Percentiles rank a stretch among this genome's conserved stretches.
Conservation (phyloP, 768 basidiomycete species). For the Obba rivulosa region DNA sequence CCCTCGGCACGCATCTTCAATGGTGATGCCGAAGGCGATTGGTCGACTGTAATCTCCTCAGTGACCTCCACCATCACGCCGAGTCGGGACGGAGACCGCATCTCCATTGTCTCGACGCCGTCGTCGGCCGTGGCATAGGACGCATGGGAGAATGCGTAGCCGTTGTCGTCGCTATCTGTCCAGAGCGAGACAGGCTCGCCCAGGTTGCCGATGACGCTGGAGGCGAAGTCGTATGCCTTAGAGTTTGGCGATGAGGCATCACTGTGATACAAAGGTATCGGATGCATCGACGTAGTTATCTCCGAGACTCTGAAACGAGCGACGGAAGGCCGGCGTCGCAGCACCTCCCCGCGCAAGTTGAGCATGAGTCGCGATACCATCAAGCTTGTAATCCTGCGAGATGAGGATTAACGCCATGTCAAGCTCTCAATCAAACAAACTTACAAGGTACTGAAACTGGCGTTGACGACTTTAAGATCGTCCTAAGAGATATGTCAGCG, state of each 20-base stretch:
- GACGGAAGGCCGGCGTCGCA: conserved; percentile 9
- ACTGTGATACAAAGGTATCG: not conserved
- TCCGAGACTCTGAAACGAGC: not conserved
- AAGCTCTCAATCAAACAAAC: not conserved
- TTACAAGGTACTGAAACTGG: conserved; percentile 23
- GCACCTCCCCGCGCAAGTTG: conserved; percentile 13
- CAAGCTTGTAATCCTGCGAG: conserved; percentile 13
- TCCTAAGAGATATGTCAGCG: conserved; percentile 7
- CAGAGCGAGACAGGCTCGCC: conserved; percentile 14
- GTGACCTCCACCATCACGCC: conserved; percentile 2
- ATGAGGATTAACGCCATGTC: not conserved
- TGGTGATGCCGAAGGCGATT: not conserved
- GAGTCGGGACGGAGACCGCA: conserved; percentile 2
- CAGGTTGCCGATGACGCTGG: conserved; percentile 16
- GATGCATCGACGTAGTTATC: conserved; percentile 1
- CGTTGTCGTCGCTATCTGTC: conserved; percentile 68
- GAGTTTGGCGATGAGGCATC: not conserved
- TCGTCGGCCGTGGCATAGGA: not conserved
- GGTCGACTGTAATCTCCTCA: conserved; percentile 3
- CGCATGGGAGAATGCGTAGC: conserved; percentile 1
- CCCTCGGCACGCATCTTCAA: not conserved
- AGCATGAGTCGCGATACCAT: conserved; percentile 21
- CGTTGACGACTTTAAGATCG: conserved; percentile 22
- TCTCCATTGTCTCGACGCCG: conserved; percentile 2
- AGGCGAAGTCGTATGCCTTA: conserved; percentile 5